Base-by-base conservation (phyloP, 306 rosid species). In the Malus fusca region DNA sequence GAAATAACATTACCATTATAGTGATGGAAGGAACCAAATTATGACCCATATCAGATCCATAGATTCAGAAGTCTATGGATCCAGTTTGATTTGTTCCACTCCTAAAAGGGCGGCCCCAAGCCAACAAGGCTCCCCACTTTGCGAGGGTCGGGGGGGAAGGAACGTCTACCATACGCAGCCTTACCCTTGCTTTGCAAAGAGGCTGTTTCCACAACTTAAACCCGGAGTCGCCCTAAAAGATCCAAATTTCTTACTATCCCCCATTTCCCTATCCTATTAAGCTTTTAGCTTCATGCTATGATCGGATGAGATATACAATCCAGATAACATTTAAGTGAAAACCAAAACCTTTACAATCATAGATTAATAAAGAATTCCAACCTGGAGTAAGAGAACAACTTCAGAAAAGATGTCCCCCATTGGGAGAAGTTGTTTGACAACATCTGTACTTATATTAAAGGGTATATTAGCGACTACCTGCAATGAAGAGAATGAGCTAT, bases 391-490 rank as follows among this genome's bases (percentile, higher is more conserved):
- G 31, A 94, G 94, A 86, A 87, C 90, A 56, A 90, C 96, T 76
- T 89, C 93, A 30, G 95, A 87, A 79, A 94, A 87, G 59, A 92
- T 82, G 87, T 94, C 96, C 15, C 98, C 98, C 98, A 94, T 86
- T 62, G 95, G 98, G 84, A 94, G 96, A n/a, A 94, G 88, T 70
- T 76, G 90, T 85, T 88, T 92, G 77, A 94, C 83, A 76, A 90
- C 90, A 77, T 90, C 91, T 59, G 94, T 88, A 80, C 93, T 90
- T 71, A 92, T 86, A 82, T 94, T 92, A 55, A 94, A 94, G 42
- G 98, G 96, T 79, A 94, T 85, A 82, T 92, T 95, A 37, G 96
- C 87, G 43, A 95, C 93, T 51, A 95, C 97, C 97, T 95, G 88
- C 78, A 81, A 68, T 61, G 37, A 71, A 78, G 52, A 74, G 78